Percentiles rank a stretch among this genome's conserved stretches.
These are phyloP conservation scores for Pinus albicaulis DNA, from an alignment of 75 land plant genomes.

Conservation along the genomic window DNA sequence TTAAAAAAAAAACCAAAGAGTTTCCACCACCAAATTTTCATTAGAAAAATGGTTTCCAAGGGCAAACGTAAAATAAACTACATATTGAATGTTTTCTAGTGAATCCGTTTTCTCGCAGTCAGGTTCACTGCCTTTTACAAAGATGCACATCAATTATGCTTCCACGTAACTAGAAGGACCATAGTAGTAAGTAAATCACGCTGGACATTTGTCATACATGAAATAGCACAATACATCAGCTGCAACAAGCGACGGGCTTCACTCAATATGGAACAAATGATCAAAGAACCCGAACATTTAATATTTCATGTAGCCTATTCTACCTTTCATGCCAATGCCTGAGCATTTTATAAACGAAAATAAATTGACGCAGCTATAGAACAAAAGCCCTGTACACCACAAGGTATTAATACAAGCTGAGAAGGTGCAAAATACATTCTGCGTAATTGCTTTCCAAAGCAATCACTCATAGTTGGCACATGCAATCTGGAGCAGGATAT, in stretches of 20 bases:
- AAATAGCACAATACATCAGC: background rate
- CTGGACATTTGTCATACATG: background rate
- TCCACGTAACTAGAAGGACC: background rate
- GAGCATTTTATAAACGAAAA: background rate
- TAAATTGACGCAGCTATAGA: background rate
- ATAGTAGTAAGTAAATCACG: background rate
- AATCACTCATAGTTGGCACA: constrained; percentile 40
- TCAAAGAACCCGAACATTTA: background rate
- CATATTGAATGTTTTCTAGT: too few relatives aligned
- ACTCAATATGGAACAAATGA: background rate
- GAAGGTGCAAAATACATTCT: background rate
- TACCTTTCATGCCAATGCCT: background rate
- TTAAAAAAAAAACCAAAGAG: too few relatives aligned
- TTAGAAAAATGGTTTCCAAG: too few relatives aligned
- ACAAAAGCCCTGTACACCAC: too few relatives aligned
- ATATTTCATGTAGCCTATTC: background rate
- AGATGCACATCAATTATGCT: background rate
- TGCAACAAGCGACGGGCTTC: background rate
- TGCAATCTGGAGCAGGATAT: constrained; percentile 96
- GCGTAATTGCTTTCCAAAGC: background rate
- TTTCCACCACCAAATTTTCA: too few relatives aligned
- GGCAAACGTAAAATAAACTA: too few relatives aligned
- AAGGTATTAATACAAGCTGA: background rate
- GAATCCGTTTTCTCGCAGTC: background rate
- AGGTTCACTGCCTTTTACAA: background rate